Base-by-base conservation (phyloP, 768 basidiomycete species). In the Leccinum variicolor region DNA sequence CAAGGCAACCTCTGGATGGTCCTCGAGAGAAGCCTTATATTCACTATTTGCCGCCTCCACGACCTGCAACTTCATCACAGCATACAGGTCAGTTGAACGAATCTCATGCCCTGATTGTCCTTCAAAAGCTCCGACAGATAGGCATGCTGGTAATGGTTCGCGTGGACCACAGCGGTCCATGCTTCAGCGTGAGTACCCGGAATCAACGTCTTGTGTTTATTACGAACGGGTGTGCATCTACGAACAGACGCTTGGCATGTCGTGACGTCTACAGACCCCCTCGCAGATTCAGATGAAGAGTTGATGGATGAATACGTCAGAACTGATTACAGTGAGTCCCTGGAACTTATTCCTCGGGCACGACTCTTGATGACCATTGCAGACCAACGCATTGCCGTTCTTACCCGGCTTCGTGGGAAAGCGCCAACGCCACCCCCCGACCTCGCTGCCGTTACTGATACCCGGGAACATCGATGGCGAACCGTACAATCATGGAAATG, bases 251-350 rank as follows among this genome's bases (percentile, higher is more conserved):
- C 89, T 7, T 91, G 87, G 88, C 83, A 86, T 64, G 73, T 82
- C 31, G 79, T 84, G 28, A 78, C 78, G 39, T 81, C 79, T 26
- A 77, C 78, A 34, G 88, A 91, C 66, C 86, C 89, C 15, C 74
- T 90, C 15, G 75, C 73, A 13, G 87, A 89, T 73, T 90, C 89
- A 13, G 89, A 91, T 62, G 86, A 87, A 39, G 90, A 92, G 64
- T 71, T 77, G 55, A 75, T 78, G 54, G 86, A 90, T 57, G 84
- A 88, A 56, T 75, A 87, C 61, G 75, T 81, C 48, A 79, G 81
- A 45, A 67, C 78, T 50, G 89, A 92, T 63, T 90, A 90, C 65
- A 76, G 89, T 87, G 65, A 65, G 87, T 68, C 25, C 10, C 36
- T 48, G 56, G 54, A 26, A 51, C 28, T 9, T 2, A 34, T 19